Evolutionary conservation across 345 rosid species (phyloP).

Genomic region (Rhodamnia argentea): DNA sequence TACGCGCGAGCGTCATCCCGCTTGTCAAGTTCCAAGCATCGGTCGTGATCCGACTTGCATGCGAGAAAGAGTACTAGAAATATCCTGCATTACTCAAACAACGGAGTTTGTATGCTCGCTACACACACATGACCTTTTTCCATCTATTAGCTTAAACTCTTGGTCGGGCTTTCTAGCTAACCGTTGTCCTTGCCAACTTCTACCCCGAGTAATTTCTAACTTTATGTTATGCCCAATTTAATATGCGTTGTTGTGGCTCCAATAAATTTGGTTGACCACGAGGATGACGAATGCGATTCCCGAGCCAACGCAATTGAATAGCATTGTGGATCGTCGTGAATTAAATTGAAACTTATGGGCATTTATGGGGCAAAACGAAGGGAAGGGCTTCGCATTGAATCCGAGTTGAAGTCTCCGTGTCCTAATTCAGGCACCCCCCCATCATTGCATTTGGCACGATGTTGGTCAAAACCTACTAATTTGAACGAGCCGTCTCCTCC

Average conservation of each 20-base stretch:
- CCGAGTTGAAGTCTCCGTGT: background rate
- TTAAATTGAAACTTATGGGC: background rate
- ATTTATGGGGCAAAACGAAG: background rate
- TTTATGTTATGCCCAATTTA: background rate
- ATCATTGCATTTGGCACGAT: background rate
- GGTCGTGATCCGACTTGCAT: fast-evolving
- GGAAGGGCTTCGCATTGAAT: background rate
- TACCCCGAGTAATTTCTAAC: background rate
- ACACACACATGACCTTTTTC: background rate
- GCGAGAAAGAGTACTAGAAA: background rate
- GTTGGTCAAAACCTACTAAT: background rate
- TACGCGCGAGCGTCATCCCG: background rate
- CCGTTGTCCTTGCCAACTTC: background rate
- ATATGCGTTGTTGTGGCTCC: background rate
- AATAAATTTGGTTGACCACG: background rate
- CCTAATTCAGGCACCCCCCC: background rate
- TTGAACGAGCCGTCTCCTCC: background rate
- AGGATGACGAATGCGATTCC: background rate
- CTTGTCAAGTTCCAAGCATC: fast-evolving
- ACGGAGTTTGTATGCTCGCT: background rate
- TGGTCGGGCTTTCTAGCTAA: background rate
- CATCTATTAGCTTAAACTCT: background rate
- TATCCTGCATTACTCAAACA: fast-evolving
- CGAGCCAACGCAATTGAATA: background rate
- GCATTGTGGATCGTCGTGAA: background rate